Evolutionary conservation across 257 asterid species (phyloP), one percentile per base, ranked within the genome.

Genomic region (Gentiana straminea): DNA sequence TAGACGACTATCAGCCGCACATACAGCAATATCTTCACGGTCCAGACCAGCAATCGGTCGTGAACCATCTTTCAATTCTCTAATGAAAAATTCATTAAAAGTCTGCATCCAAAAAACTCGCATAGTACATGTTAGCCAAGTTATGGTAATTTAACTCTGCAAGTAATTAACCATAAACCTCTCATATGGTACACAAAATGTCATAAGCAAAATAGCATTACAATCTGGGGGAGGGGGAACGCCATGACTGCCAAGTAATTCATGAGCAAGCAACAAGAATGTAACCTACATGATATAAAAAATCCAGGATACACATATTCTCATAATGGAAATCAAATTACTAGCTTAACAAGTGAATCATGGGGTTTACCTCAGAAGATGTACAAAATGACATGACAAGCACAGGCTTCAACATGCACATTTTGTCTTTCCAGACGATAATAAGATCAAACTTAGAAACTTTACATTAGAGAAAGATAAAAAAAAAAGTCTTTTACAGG

Each of bases 1-100:
- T 74, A 88, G 77, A 62, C 97, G 84, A 77, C 97, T 48, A 79
- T 92, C 99, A 64, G 95, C 99, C 35, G 81, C 99, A 66, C 87
- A 85, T 12, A 92, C 91, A 5, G 95, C 95, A 74, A 85, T 64
- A 59, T 83, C 88, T 58, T 84, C 91, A 70, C 81, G 54, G 35
- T 79, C 96, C 56, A 39, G 33, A 66, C 61, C 68, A 47, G 89
- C 53, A 59, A 91, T 75, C 56, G 96, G 92, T 76, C 98, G 79
- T 41, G 78, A 83, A 32, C 86, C 83, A 63, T 79, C 83, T 79
- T 82, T 84, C 61, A 91, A 70, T 74, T 90, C 98, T 74, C 98
- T 81, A 65, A 86, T 79, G 55, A 90, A 90, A 52, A 90, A 90
- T 50, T 90, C 94, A 36, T 91, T 91, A 70, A 91, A 91, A 59